Conservation (phyloP, 2,329 filamentous ascomycete species). For the Phymatotrichopsis omnivora region DNA sequence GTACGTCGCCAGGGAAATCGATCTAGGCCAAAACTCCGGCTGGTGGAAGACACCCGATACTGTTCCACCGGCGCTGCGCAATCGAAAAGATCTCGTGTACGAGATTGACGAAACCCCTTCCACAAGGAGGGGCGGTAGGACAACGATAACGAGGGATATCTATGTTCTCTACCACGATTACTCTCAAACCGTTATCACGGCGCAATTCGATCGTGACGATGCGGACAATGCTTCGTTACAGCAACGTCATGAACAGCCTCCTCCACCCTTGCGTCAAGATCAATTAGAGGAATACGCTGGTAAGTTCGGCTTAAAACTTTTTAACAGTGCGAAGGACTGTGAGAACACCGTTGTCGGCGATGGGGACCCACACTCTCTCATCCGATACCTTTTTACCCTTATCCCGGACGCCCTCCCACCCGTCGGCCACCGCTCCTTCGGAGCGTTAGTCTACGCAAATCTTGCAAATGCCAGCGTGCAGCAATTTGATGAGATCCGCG, state of each 20-base stretch:
- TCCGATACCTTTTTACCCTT: conserved; percentile 68
- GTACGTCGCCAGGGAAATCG: conserved; percentile 79
- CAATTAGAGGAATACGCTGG: conserved; percentile 81
- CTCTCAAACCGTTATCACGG: conserved; percentile 81
- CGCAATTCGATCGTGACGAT: conserved; percentile 65
- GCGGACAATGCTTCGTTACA: conserved; percentile 56
- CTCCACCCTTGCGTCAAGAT: conserved; percentile 73
- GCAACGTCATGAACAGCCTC: conserved; percentile 78
- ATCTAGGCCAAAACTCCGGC: conserved; percentile 57
- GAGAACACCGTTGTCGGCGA: conserved; percentile 77
- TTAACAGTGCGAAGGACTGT: conserved; percentile 56
- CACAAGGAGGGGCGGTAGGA: conserved; percentile 58
- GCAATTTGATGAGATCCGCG: conserved; percentile 83
- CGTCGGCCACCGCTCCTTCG: conserved; percentile 80
- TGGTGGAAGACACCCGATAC: conserved; percentile 84
- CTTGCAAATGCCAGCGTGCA: conserved; percentile 86
- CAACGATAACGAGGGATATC: conserved; percentile 64
- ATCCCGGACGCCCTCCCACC: conserved; percentile 66
- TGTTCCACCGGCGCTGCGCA: conserved; percentile 71
- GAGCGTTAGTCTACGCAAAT: conserved; percentile 87
- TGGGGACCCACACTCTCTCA: conserved; percentile 64
- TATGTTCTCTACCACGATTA: conserved; percentile 93
- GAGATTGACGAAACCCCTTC: conserved; percentile 62
- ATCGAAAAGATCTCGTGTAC: conserved; percentile 69
- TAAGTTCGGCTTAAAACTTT: conserved; percentile 68